phyloP scores from a whole-genome alignment of 2,329 filamentous ascomycete genomes.

The Aspergillus jensenii region DNA sequence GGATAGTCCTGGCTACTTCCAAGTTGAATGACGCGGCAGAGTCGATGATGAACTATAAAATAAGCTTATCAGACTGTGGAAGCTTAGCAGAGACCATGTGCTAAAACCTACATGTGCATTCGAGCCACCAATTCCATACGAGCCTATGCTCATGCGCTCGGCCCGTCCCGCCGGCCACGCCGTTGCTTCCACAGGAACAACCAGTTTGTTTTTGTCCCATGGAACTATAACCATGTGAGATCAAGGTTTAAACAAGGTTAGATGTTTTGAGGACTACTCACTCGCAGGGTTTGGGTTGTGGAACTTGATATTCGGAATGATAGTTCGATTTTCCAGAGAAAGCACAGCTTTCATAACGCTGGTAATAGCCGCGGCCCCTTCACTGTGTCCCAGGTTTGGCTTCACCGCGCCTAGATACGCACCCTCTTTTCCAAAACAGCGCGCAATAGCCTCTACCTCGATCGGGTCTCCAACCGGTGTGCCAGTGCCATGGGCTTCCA shows the following conservation, averaged over 20 bases:
- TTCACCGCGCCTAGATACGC: slow-evolving; percentile 5
- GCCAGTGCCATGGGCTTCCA: slow-evolving; percentile 11
- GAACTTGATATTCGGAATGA: slow-evolving; percentile 20
- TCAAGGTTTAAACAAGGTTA: neutral
- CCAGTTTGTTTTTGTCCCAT: neutral
- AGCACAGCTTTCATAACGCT: slow-evolving; percentile 19
- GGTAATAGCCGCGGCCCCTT: slow-evolving; percentile 14
- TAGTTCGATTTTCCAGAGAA: slow-evolving; percentile 12
- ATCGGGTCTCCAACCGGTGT: slow-evolving; percentile 12
- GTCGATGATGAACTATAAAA: neutral
- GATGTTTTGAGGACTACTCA: neutral
- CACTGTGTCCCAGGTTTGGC: slow-evolving; percentile 17
- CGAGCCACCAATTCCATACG: slow-evolving; percentile 23
- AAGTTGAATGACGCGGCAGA: neutral
- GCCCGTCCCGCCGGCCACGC: slow-evolving; percentile 19
- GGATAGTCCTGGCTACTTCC: too few species aligned
- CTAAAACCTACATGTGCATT: slow-evolving; percentile 9
- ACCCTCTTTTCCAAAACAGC: neutral
- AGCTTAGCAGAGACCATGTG: too few species aligned
- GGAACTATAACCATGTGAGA: neutral
- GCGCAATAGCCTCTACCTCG: slow-evolving; percentile 8
- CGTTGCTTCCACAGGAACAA: neutral
- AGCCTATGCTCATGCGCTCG: slow-evolving; percentile 25
- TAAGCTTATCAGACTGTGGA: too few species aligned
- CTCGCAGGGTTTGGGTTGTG: slow-evolving; percentile 22